phyloP scores from a whole-genome alignment of 2,329 filamentous ascomycete genomes.

The Diplocarpon rosae region DNA sequence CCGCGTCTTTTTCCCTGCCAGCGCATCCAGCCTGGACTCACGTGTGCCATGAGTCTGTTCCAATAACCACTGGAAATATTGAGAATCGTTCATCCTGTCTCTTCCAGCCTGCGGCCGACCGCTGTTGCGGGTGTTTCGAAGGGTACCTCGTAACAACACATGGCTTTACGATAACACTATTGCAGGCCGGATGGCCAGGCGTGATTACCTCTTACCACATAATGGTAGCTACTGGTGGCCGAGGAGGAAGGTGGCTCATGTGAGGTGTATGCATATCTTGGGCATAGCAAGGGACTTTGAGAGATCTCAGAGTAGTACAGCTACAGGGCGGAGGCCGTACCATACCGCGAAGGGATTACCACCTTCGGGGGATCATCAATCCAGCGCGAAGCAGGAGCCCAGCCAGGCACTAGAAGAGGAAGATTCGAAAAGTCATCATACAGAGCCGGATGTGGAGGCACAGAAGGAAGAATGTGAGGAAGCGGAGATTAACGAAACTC shows the following conservation, averaged over 20 bases:
- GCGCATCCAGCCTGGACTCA: constrained; percentile 21
- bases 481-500: too few relatives aligned
- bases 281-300: neutral
- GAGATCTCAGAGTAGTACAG: constrained; percentile 4
- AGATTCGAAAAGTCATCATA: too few relatives aligned
- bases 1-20: constrained; percentile 4
- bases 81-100: constrained; percentile 34
- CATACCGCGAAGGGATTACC: too few relatives aligned
- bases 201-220: constrained; percentile 9
- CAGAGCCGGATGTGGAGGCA: neutral
- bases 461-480: too few relatives aligned
- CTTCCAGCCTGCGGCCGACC: constrained; percentile 30
- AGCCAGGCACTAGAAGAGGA: too few relatives aligned
- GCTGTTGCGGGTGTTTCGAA: constrained; percentile 33
- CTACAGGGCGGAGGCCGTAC: neutral
- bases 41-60: constrained; percentile 26
- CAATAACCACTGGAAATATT: constrained; percentile 23
- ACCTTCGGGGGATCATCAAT: too few relatives aligned
- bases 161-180: constrained; percentile 31
- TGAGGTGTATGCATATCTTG: neutral
- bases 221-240: constrained; percentile 22
- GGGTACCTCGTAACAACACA: constrained; percentile 31
- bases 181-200: constrained; percentile 33
- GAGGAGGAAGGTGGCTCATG: constrained; percentile 13
- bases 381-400: too few relatives aligned